These are phyloP conservation scores for Rheum nobile DNA, from an alignment of 148 eudicot species.

Conservation along the genomic window DNA sequence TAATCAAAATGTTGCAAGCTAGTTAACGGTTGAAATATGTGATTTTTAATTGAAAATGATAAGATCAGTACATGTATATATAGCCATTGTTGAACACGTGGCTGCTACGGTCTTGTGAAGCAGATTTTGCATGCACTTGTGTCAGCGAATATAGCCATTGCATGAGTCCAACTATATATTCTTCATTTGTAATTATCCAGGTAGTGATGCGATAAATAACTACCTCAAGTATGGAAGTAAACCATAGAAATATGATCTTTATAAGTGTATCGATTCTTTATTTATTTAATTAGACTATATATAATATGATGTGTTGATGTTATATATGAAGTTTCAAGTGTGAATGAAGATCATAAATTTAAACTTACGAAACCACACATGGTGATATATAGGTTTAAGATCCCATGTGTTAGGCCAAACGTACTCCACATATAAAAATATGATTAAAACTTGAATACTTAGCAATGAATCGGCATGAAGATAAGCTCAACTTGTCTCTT, in stretches of 20 bases:
- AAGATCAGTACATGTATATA: background rate
- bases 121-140: background rate
- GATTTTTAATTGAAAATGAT: background rate
- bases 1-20: background rate
- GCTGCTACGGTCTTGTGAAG: background rate
- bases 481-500: constrained; percentile 10
- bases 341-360: background rate
- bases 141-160: background rate
- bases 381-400: background rate
- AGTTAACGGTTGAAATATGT: background rate
- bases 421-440: background rate
- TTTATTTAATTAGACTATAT: no score
- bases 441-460: background rate
- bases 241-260: no score
- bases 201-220: no score
- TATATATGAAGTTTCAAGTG: background rate
- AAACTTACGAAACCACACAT: constrained; percentile 9
- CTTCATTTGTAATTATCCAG: background rate
- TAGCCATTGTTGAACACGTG: background rate
- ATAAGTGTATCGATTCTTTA: no score
- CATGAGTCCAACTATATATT: background rate
- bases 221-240: no score
- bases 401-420: constrained; percentile 5
- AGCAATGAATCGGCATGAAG: constrained; percentile 8
- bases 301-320: no score